These are phyloP conservation scores for Haplographium delicatum DNA, from an alignment of 495 filamentous ascomycete species.

Conservation along the genomic window DNA sequence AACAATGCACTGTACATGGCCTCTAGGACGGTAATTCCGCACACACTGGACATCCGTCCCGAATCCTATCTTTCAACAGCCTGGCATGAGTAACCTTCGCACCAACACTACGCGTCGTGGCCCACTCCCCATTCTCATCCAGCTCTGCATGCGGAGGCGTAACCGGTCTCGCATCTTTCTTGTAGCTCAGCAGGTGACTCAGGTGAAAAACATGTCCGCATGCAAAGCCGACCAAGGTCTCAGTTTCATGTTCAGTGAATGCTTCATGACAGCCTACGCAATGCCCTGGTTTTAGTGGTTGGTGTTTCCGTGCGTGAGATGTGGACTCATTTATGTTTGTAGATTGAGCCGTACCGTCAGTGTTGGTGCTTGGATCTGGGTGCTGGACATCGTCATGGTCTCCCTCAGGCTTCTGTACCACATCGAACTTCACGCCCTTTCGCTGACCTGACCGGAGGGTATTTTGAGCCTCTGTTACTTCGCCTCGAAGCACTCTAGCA, in stretches of 20 bases:
- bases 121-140: constrained; percentile 36
- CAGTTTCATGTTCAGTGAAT: constrained; percentile 56
- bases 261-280: constrained; percentile 60
- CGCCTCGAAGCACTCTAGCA: constrained; percentile 76
- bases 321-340: constrained; percentile 12
- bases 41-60: constrained; percentile 67
- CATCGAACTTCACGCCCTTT: constrained; percentile 83
- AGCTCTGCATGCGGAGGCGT: constrained; percentile 34
- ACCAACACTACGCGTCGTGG: constrained; percentile 58
- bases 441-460: constrained; percentile 68
- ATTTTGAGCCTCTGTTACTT: constrained; percentile 80
- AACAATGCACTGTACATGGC: too few relatives aligned
- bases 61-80: constrained; percentile 64
- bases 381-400: constrained; percentile 36
- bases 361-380: constrained; percentile 24
- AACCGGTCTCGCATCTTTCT: constrained; percentile 38
- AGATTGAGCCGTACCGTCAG: constrained; percentile 8
- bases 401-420: constrained; percentile 43
- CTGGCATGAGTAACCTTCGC: constrained; percentile 88
- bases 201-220: constrained; percentile 92
- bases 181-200: constrained; percentile 59
- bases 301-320: constrained; percentile 12
- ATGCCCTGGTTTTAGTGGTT: constrained; percentile 42
- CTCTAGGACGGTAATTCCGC: not conserved
- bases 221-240: constrained; percentile 83